Evolutionary conservation across 2,329 filamentous ascomycete species (phyloP).

Genomic region (Colletotrichum coccodes): DNA sequence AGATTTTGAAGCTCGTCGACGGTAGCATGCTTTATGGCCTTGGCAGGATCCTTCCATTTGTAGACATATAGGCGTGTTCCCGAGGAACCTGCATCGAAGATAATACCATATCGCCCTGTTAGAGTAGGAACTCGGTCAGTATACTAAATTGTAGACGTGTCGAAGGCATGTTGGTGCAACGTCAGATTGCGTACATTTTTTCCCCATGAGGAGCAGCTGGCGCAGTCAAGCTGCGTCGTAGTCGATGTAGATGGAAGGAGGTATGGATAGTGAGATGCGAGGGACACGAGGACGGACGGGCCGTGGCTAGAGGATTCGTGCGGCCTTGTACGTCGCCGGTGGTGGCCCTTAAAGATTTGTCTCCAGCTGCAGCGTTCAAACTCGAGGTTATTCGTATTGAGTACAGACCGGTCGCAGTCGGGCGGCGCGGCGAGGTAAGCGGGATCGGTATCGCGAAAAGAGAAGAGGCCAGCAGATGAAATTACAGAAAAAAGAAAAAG

Average conservation of each 20-base stretch:
- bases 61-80: constrained; percentile 96
- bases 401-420: not conserved
- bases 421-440: not conserved
- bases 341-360: not conserved
- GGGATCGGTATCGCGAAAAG: not conserved
- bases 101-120: constrained; percentile 83
- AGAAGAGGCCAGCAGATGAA: not conserved
- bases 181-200: constrained; percentile 44
- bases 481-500: constrained; percentile 3
- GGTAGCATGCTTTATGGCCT: constrained; percentile 62
- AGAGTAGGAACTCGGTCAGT: constrained; percentile 2
- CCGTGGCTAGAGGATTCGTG: not conserved
- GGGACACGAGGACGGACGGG: not conserved
- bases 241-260: not conserved
- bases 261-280: not conserved
- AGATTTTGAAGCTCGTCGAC: constrained; percentile 72
- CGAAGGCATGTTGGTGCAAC: not conserved
- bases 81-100: constrained; percentile 97
- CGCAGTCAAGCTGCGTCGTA: constrained; percentile 15
- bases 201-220: constrained; percentile 42
- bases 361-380: not conserved
- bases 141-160: not conserved
- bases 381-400: not conserved
- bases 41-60: constrained; percentile 84
- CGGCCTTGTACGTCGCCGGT: not conserved